These are phyloP conservation scores for Aurinia saxatilis DNA, from an alignment of 345 rosid species.

Conservation along the genomic window DNA sequence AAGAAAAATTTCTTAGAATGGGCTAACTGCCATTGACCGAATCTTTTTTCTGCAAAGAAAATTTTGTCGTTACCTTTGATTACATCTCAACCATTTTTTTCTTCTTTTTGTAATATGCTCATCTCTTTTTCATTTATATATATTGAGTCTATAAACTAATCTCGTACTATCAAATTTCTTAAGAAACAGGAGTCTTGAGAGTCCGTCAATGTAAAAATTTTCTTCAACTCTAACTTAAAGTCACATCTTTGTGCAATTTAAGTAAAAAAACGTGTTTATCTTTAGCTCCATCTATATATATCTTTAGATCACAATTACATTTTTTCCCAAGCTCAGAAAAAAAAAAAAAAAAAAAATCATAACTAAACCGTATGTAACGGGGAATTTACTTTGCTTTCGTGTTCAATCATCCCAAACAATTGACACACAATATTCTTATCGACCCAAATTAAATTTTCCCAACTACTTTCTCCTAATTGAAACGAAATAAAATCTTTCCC, in stretches of 20 bases:
- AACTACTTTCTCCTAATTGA: slow-evolving; percentile 63
- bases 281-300: too few species aligned
- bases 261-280: too few species aligned
- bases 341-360: background rate
- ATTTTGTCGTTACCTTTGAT: background rate
- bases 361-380: background rate
- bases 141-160: background rate
- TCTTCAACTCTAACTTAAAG: too few species aligned
- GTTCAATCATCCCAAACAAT: slow-evolving; percentile 4
- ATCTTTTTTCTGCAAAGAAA: slow-evolving; percentile 7
- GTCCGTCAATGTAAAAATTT: too few species aligned
- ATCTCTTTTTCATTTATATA: background rate
- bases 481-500: slow-evolving; percentile 22
- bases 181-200: too few species aligned
- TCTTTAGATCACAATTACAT: too few species aligned
- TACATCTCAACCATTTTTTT: background rate
- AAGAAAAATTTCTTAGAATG: slow-evolving; percentile 3
- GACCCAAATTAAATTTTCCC: slow-evolving; percentile 39
- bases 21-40: slow-evolving; percentile 35
- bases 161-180: too few species aligned
- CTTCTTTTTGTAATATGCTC: background rate
- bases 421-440: slow-evolving; percentile 32
- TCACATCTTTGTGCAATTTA: too few species aligned
- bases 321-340: too few species aligned
- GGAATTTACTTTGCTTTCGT: slow-evolving; percentile 19